Base-by-base conservation (phyloP, 495 filamentous ascomycete species). In the Tuber borchii region DNA sequence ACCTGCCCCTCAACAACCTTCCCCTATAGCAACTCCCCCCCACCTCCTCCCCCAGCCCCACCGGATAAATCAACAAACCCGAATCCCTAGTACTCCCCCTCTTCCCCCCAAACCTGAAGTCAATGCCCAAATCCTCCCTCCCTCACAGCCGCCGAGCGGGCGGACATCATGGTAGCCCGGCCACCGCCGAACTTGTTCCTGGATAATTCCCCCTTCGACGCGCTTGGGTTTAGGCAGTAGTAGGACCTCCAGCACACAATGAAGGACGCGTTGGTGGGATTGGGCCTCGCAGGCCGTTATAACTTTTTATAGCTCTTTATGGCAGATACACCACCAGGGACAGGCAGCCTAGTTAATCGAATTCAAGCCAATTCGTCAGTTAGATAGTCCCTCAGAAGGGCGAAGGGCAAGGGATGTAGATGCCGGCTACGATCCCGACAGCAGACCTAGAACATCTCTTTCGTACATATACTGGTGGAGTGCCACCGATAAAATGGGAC, bases 261-360 rank as follows among this genome's bases (percentile, higher is more conserved):
- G 85, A 95, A 95, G 70, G 87, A 92, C 84, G 95, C 92, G n/a
- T 83, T 83, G 1, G 91, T 1, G 88, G 71, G 91, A 83, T 39
- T 83, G 82, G 71, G 85, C 82, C 77, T 89, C 88, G 86, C 92
- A 92, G n/a, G 86, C 80, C 4, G 83, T 77, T 77, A 96, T 95
- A 42, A 90, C 93, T 65, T 85, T 85, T 51, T 90, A 87, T 16
- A 97, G 88, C 56, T 91, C 90, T 74, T 88, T 89, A 80, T 91
- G 91, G 80, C 93, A 93, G n/a, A 97, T 85, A 83, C 93, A 96
- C 86, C 93, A 97, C 91, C 88, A 92, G 2, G 93, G 93, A 82
- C 93, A 97, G 75, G 95, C 88, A 31, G 88, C 91, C 85, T 48
- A 10, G 7, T 2, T 2, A 7, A 51, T 7, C 20, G 46, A 56